Evolutionary conservation across 129 eudicot species (phyloP).

Genomic region (Oenanthe sinensis): DNA sequence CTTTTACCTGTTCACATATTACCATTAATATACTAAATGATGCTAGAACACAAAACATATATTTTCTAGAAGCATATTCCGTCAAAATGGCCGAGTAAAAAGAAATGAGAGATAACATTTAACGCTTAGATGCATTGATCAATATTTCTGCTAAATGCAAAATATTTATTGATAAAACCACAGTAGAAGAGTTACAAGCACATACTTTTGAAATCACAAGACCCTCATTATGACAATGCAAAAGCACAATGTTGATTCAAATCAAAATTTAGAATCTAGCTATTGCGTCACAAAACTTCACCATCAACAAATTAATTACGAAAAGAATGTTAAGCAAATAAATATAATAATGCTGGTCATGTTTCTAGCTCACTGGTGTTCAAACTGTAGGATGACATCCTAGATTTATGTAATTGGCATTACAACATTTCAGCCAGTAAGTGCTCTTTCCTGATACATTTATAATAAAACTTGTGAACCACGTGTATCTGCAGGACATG

Average conservation of each 20-base stretch:
- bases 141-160: background rate
- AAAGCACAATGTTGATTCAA: background rate
- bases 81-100: background rate
- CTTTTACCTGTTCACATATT: constrained; percentile 19
- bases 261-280: background rate
- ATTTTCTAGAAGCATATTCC: background rate
- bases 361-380: background rate
- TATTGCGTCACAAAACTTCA: background rate
- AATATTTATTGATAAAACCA: background rate
- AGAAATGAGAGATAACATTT: background rate
- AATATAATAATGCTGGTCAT: background rate
- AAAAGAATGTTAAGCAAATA: background rate
- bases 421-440: background rate
- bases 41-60: background rate
- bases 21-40: constrained; percentile 9
- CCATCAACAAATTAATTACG: background rate
- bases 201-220: background rate
- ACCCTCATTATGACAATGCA: background rate
- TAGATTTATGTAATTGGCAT: background rate
- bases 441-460: background rate
- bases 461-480: background rate
- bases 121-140: background rate
- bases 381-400: background rate
- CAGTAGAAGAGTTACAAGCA: background rate
- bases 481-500: background rate